phyloP scores from a whole-genome alignment of 805 yeast species.

The Cyberlindnera samutprakarnensis region DNA sequence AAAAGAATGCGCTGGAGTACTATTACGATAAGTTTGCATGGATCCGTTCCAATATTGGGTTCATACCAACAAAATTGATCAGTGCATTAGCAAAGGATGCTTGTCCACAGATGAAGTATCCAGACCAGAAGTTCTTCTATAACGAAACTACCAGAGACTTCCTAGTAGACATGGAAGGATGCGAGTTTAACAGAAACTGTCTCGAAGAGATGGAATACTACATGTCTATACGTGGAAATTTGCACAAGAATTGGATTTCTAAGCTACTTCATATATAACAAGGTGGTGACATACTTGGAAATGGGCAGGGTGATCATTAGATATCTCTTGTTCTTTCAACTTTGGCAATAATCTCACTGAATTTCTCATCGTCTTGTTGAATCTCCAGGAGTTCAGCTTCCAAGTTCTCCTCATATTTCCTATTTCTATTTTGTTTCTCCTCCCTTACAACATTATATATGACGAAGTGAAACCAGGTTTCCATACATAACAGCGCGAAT shows the following conservation, averaged over 20 bases:
- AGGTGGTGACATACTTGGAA: no score
- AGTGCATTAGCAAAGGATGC: conserved; percentile 31
- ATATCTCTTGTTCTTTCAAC: conserved; percentile 11
- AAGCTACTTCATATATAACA: conserved; percentile 10
- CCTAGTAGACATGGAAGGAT: conserved; percentile 32
- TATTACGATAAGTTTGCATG: conserved; percentile 29
- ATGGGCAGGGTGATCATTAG: no score
- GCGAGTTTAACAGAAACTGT: conserved; percentile 30
- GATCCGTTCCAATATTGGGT: conserved; percentile 33
- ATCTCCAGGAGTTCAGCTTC: conserved; percentile 13
- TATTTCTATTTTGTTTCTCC: conserved; percentile 38
- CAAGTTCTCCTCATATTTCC: conserved; percentile 32
- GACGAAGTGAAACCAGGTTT: conserved; percentile 63
- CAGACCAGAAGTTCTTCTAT: conserved; percentile 28
- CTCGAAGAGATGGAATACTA: conserved; percentile 34
- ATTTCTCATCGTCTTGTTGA: conserved; percentile 11
- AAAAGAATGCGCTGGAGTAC: conserved; percentile 32
- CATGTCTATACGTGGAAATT: conserved; percentile 23
- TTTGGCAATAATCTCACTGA: conserved; percentile 10
- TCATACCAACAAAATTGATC: conserved; percentile 31
- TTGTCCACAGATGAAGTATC: conserved; percentile 25
- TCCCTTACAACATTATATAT: conserved; percentile 57
- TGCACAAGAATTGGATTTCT: conserved; percentile 27
- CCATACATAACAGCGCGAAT: conserved; percentile 49
- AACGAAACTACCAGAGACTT: conserved; percentile 30